Evolutionary conservation across 73 alveolate species (phyloP).

Genomic region (Symbiodinium natans): DNA sequence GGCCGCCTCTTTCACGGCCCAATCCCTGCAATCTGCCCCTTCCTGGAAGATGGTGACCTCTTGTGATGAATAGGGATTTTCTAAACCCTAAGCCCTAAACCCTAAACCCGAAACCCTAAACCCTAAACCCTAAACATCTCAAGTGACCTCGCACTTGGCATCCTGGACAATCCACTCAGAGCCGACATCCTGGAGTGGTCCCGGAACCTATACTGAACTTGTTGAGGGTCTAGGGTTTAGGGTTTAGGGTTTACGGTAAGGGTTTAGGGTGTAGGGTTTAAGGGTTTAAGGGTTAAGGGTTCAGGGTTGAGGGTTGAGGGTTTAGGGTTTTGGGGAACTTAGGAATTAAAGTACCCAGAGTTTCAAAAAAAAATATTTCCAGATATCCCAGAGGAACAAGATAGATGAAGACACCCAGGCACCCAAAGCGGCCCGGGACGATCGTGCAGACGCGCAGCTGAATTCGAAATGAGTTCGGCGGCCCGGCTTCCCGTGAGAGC

Average conservation of each 20-base stretch:
- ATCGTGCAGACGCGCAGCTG: slow-evolving; percentile 1
- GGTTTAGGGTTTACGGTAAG: too few species aligned
- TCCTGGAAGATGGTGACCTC: neutral
- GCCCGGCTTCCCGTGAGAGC: neutral
- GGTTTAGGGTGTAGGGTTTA: too few species aligned
- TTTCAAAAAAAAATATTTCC: too few species aligned
- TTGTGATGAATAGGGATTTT: too few species aligned
- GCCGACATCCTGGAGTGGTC: neutral
- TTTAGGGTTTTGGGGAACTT: too few species aligned
- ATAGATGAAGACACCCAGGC: neutral
- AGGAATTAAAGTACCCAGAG: neutral
- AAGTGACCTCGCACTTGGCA: slow-evolving; percentile 14
- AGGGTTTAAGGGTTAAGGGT: too few species aligned
- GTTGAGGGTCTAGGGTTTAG: too few species aligned
- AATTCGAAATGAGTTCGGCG: neutral
- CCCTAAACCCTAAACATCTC: too few species aligned
- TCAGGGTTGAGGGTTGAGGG: too few species aligned
- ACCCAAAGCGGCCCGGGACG: neutral
- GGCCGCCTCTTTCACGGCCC: neutral
- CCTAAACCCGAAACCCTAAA: too few species aligned
- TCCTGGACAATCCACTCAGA: slow-evolving; percentile 9
- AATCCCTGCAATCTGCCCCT: neutral
- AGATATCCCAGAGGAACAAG: neutral
- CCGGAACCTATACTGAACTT: neutral
- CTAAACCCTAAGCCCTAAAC: too few species aligned